Evolutionary conservation across 139 green algal genomes (phyloP), one percentile per base, ranked within the genome.

Genomic region (Auxenochlorella pyrenoidosa): DNA sequence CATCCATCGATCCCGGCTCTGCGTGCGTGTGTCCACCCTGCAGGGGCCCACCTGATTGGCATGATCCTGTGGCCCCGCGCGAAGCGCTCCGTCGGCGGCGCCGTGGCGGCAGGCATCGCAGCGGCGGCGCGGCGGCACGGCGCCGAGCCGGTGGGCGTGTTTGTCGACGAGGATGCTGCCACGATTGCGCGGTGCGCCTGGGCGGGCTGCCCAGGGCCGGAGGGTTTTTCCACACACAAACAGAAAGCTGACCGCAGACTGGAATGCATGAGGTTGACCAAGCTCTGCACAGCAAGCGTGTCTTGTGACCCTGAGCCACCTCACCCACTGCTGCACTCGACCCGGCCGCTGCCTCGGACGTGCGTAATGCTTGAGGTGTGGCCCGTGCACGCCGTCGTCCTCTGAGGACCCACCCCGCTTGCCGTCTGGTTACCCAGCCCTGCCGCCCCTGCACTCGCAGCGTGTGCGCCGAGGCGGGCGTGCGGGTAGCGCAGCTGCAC

Each of bases 41-140:
- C 66, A 75, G 91, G 92, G 12, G 91, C 91, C 38, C 87, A 93
- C 73, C 71, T 94, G 30, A 73, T 94, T 3, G 90, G 96, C 36
- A 98, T 98, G 95, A 98, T 98, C 43, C 93, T 98, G 91, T 98
- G 95, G 95, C 96, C 92, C 12, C 94, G 95, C 76, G 95, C 95
- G 22, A 96, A 96, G 87, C 94, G 96, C 12, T 89, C 91, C 34
- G 92, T 98, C 18, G 84, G 82, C 24, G 76, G 91, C 26, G 85
- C 88, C 2, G 89, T 88, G 5, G 95, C 96, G 26, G 66, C 63
- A 12, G 36, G 84, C 32, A 97, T 98, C 41, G 94, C 92, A 1
- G 79, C 80, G 0, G 92, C 88, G 58, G 95, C 93, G 2, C 83
- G 80, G n/a, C 24, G 65, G 5, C 47, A 86, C 19, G 93, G 94